Conservation (phyloP, 768 basidiomycete genomes). For the Erythrobasidium yunnanense region DNA sequence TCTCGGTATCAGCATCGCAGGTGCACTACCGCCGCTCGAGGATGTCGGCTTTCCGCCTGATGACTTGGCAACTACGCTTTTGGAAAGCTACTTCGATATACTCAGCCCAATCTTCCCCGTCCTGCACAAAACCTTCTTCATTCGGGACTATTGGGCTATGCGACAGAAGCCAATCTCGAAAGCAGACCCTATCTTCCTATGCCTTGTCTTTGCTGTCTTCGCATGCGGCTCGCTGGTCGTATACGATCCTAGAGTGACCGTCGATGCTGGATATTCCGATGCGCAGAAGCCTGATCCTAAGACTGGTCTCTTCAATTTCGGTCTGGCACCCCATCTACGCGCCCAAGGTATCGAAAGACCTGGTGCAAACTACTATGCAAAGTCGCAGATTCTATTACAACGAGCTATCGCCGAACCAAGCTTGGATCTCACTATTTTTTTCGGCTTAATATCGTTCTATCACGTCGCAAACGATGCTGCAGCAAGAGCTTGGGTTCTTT, state of each 20-base stretch:
- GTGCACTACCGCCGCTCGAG: constrained; percentile 11
- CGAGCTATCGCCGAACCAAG: background rate
- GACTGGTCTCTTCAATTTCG: constrained; percentile 9
- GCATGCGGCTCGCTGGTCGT: constrained; percentile 6
- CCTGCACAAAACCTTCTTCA: background rate
- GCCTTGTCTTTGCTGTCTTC: constrained; percentile 12
- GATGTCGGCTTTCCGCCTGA: constrained; percentile 8
- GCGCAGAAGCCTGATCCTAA: background rate
- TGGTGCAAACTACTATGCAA: constrained; percentile 13
- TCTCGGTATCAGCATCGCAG: constrained; percentile 5
- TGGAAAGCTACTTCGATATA: constrained; percentile 16
- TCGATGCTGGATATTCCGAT: constrained; percentile 1
- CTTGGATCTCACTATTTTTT: background rate
- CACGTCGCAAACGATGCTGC: constrained; percentile 18
- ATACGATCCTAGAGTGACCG: constrained; percentile 12
- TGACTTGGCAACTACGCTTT: constrained; percentile 1
- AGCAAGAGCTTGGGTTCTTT: constrained; percentile 20
- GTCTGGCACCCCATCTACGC: background rate
- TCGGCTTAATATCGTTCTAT: constrained; percentile 1
- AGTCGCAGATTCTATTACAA: constrained; percentile 2
- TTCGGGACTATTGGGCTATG: background rate
- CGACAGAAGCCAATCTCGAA: background rate
- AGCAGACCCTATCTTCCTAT: constrained; percentile 1
- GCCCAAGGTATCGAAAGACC: background rate
- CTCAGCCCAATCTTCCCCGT: constrained; percentile 16